Evolutionary conservation across 768 basidiomycete genomes (phyloP), one percentile per base, ranked within the genome.

Genomic region (Saitozyma podzolica): DNA sequence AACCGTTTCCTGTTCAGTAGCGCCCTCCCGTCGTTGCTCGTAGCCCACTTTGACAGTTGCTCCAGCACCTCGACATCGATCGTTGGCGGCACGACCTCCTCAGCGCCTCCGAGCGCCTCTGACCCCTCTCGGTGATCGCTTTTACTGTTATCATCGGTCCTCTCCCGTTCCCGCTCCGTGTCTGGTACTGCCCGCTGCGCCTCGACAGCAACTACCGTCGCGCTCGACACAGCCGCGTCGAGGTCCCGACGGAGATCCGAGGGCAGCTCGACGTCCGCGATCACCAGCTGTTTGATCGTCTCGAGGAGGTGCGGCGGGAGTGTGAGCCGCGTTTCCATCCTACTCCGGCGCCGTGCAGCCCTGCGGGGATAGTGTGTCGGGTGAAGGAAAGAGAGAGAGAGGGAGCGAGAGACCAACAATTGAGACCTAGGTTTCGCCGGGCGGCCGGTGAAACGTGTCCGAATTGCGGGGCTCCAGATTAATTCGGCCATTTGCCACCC

Each of bases 261-360:
- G 2, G 67, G 68, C 11, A 72, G 56, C 16, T 66, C 64, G 16
- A 74, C 29, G 5, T 40, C 50, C 8, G 47, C 40, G 14, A 13
- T 17, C 10, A 74, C 39, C 8, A 74, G 54, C 6, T 63, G 65
- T 19, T 56, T 43, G 29, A 74, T 66, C 51, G 41, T 59, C 48
- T 72, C 66, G 13, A 62, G 40, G 29, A 74, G 59, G 41, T 74
- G 68, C 41, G 64, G 62, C 16, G 73, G 64, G 8, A 74, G 56
- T 1, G 58, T 69, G 0, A 73, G 50, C 14, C 55, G 54, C 2
- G 45, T 29, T 41, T 19, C 52, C 58, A 59, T 59, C 3, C 9
- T 37, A 29, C 29, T 29, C 29, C 29, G 29, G 29, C 2, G 29
- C 29, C 29, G 29, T 29, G 2, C 29, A 29, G 29, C 29, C 2